Evolutionary conservation across 192 early-diverging fungal genomes (phyloP).

Genomic region (Backusella mclennaniae): DNA sequence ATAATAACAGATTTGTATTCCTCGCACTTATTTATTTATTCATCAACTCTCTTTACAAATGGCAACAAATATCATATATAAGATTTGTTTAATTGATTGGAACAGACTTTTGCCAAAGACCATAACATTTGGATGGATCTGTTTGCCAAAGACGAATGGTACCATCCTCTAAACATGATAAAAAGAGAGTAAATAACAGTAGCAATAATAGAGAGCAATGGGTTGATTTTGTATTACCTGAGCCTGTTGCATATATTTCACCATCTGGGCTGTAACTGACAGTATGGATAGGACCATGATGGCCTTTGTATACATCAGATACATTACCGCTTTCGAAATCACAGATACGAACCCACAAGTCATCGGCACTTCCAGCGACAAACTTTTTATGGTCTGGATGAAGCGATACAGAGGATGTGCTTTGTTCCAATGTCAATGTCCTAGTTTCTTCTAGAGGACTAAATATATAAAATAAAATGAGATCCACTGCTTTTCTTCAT

Average conservation of each 20-base stretch:
- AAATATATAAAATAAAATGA: background rate
- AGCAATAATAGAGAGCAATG: background rate
- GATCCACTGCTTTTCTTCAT: background rate
- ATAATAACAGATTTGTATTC: no score
- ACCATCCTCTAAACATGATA: slow-evolving; percentile 66
- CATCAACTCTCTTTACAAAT: no score
- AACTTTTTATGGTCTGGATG: slow-evolving; percentile 78
- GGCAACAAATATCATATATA: no score
- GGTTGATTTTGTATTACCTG: slow-evolving; percentile 33
- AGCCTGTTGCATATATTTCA: slow-evolving; percentile 87
- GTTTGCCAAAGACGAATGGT: slow-evolving; percentile 92
- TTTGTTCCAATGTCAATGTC: slow-evolving; percentile 57
- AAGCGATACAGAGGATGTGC: slow-evolving; percentile 77
- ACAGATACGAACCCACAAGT: slow-evolving; percentile 84
- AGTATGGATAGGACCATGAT: slow-evolving; percentile 88
- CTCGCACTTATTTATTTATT: background rate
- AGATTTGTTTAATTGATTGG: background rate
- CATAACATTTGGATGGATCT: slow-evolving; percentile 75
- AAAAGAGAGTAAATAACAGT: background rate
- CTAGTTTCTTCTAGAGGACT: slow-evolving; percentile 39
- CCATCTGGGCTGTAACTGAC: slow-evolving; percentile 92
- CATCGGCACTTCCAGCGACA: slow-evolving; percentile 76
- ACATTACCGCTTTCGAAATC: slow-evolving; percentile 78
- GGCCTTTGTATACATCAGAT: slow-evolving; percentile 84
- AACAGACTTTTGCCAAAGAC: slow-evolving; percentile 69